Conservation (phyloP, 352 stramenopile genomes). For the Globisporangium viniferum region DNA sequence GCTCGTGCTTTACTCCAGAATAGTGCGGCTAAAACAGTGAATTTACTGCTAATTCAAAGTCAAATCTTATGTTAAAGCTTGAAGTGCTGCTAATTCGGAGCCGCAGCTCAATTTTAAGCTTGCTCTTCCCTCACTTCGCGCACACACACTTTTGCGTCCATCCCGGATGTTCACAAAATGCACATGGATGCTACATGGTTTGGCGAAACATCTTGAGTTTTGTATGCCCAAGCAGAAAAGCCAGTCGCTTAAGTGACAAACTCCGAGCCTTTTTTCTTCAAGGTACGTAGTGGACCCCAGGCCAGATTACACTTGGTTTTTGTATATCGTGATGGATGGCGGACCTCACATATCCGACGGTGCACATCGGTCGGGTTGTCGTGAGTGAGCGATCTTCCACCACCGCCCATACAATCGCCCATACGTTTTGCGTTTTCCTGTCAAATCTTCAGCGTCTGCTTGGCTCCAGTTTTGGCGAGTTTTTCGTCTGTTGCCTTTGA, state of each 20-base stretch:
- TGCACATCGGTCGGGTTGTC: neutral
- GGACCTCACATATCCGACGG: neutral
- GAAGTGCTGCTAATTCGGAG: neutral
- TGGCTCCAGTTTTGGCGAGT: neutral
- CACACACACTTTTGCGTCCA: neutral
- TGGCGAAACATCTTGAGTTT: neutral
- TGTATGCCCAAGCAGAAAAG: neutral
- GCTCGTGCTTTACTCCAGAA: no score
- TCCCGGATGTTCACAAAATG: neutral
- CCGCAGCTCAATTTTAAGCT: neutral
- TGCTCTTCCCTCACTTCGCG: neutral
- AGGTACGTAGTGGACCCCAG: neutral
- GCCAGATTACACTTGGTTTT: neutral
- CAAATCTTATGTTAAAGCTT: neutral
- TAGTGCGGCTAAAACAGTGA: no score
- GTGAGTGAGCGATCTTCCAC: neutral
- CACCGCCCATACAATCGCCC: neutral
- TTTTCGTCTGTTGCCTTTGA: neutral
- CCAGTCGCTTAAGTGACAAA: neutral
- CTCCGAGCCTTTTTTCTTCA: neutral
- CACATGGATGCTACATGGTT: neutral
- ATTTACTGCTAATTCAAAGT: neutral
- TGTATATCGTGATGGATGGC: neutral
- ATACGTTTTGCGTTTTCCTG: neutral
- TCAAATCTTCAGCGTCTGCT: neutral